Evolutionary conservation across 2,329 filamentous ascomycete genomes (phyloP).

Genomic region (Monilinia aucupariae): DNA sequence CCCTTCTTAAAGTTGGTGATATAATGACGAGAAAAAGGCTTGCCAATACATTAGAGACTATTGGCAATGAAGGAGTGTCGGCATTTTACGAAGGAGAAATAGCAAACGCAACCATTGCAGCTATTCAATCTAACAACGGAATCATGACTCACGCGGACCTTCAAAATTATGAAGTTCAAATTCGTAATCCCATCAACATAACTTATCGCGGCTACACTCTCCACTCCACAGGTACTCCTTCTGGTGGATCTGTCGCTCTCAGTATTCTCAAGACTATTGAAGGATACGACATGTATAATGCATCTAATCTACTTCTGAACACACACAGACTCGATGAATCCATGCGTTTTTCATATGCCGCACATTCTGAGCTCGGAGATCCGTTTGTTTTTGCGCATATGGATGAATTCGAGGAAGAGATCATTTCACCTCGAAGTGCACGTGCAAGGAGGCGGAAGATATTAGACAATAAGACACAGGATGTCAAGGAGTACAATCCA

Average conservation of each 20-base stretch:
- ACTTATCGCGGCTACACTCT: constrained; percentile 67
- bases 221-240: constrained; percentile 65
- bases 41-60: constrained; percentile 58
- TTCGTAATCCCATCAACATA: constrained; percentile 57
- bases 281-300: constrained; percentile 51
- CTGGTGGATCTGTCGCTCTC: constrained; percentile 66
- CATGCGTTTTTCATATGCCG: constrained; percentile 81
- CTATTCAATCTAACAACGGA: constrained; percentile 53
- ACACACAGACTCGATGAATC: constrained; percentile 83
- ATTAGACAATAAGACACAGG: constrained; percentile 63
- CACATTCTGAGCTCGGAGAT: constrained; percentile 75
- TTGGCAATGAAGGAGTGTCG: constrained; percentile 53
- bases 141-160: constrained; percentile 65
- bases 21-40: constrained; percentile 60
- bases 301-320: constrained; percentile 50
- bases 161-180: constrained; percentile 57
- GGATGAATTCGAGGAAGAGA: constrained; percentile 55
- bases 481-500: constrained; percentile 70
- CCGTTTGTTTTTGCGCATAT: constrained; percentile 66
- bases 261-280: constrained; percentile 74
- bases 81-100: constrained; percentile 60
- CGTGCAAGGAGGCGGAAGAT: constrained; percentile 60
- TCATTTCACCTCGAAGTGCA: constrained; percentile 60
- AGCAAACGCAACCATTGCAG: constrained; percentile 55
- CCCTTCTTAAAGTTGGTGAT: constrained; percentile 53